phyloP scores from a whole-genome alignment of 306 rosid species.

The Herpetospermum pedunculosum region DNA sequence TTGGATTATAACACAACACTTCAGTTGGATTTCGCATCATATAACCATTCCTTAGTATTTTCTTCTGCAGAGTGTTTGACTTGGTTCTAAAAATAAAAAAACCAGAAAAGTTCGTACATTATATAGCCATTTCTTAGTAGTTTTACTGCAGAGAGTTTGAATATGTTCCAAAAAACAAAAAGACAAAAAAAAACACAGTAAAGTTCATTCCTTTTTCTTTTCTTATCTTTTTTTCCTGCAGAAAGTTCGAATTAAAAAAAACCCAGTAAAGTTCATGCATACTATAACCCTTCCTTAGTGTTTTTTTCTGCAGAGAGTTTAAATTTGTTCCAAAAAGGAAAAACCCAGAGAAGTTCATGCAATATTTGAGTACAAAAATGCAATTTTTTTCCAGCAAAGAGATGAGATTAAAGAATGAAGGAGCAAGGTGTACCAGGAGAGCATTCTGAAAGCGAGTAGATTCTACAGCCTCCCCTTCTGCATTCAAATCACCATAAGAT shows the following conservation, averaged over 20 bases:
- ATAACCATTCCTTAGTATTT: background rate
- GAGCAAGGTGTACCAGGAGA: constrained; percentile 42
- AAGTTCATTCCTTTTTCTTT: background rate
- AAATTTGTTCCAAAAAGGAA: background rate
- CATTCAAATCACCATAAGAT: constrained; percentile 25
- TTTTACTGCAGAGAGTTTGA: background rate
- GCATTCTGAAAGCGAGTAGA: constrained; percentile 37
- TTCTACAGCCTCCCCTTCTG: constrained; percentile 28
- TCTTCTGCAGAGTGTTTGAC: background rate
- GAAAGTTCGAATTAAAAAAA: background rate
- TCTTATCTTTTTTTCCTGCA: background rate
- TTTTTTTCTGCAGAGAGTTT: background rate
- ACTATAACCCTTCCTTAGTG: background rate
- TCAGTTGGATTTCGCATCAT: background rate
- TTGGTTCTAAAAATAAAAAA: background rate
- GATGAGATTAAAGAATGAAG: background rate
- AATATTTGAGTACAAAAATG: background rate
- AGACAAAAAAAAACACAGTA: background rate
- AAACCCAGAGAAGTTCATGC: background rate
- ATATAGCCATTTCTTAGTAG: background rate
- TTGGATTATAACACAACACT: background rate
- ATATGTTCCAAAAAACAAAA: background rate
- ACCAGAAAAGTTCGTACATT: background rate
- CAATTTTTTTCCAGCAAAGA: background rate
- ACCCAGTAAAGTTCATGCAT: background rate